Evolutionary conservation across 495 filamentous ascomycete species (phyloP).

Genomic region (Penicillium pulvis): DNA sequence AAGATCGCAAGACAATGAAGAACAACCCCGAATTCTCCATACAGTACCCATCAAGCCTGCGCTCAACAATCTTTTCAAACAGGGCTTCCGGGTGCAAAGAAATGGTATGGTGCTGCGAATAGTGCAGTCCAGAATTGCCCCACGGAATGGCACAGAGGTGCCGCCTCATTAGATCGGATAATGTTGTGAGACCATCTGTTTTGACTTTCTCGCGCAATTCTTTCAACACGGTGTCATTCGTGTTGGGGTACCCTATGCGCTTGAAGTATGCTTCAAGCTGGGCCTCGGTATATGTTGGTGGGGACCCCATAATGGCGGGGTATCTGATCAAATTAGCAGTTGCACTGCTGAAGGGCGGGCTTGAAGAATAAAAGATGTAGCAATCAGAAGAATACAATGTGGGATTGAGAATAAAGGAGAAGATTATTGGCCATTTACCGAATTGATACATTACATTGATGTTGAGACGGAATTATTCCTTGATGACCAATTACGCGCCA

Average conservation of each 20-base stretch:
- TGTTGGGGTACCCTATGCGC: conserved; percentile 33
- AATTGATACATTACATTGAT: background rate
- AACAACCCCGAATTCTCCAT: conserved; percentile 75
- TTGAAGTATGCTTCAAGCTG: conserved; percentile 39
- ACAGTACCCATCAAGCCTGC: conserved; percentile 73
- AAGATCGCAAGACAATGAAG: conserved; percentile 57
- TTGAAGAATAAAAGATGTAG: background rate
- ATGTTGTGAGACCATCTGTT: conserved; percentile 25
- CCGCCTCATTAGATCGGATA: conserved; percentile 34
- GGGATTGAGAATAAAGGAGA: background rate
- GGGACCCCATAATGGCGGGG: conserved; percentile 13
- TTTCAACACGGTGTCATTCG: background rate
- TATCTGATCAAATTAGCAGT: background rate
- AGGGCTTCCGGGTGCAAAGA: conserved; percentile 59
- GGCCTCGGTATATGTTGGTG: conserved; percentile 28
- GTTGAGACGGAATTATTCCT: conserved; percentile 4
- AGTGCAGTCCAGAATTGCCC: conserved; percentile 63
- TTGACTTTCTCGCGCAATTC: conserved; percentile 25
- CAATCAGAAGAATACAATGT: background rate
- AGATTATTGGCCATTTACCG: background rate
- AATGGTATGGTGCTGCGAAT: conserved; percentile 56
- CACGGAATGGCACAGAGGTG: conserved; percentile 68
- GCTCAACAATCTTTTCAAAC: conserved; percentile 65
- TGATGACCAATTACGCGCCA: conserved; percentile 15
- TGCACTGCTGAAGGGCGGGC: conserved; percentile 5